Conservation (phyloP, 345 rosid genomes). For the Brassica rapa region DNA sequence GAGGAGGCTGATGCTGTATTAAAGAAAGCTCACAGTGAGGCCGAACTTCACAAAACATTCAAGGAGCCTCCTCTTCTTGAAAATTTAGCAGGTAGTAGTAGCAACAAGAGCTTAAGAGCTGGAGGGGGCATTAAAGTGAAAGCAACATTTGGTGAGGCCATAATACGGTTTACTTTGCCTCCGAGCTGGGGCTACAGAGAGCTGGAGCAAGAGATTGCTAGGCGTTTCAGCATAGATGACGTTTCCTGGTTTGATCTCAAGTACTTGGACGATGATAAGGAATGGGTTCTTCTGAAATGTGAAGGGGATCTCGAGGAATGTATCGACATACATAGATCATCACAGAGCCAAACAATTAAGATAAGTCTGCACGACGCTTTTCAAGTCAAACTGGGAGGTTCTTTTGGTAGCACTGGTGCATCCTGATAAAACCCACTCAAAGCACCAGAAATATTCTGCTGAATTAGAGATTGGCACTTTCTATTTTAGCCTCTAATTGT, state of each 20-base stretch:
- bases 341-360: slow-evolving; percentile 53
- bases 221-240: slow-evolving; percentile 54
- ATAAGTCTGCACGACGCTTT: slow-evolving; percentile 54
- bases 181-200: slow-evolving; percentile 54
- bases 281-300: slow-evolving; percentile 76
- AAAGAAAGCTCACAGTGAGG: slow-evolving; percentile 56
- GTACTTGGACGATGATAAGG: slow-evolving; percentile 69
- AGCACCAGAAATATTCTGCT: slow-evolving; percentile 10
- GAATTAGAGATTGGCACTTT: slow-evolving; percentile 24
- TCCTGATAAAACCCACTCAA: slow-evolving; percentile 25
- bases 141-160: slow-evolving; percentile 66
- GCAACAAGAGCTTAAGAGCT: slow-evolving; percentile 24
- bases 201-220: slow-evolving; percentile 60
- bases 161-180: slow-evolving; percentile 61
- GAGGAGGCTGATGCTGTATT: slow-evolving; percentile 46
- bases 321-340: slow-evolving; percentile 58
- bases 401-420: slow-evolving; percentile 36
- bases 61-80: slow-evolving; percentile 48
- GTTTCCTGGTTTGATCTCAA: slow-evolving; percentile 51
- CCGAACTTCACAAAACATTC: slow-evolving; percentile 48
- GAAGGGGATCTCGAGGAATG: slow-evolving; percentile 89
- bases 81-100: slow-evolving; percentile 36
- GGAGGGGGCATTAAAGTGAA: slow-evolving; percentile 52
- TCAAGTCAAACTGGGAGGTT: slow-evolving; percentile 40
- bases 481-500: neutral